Evolutionary conservation across 2,329 filamentous ascomycete species (phyloP).

Genomic region (Ambrosiella xylebori): DNA sequence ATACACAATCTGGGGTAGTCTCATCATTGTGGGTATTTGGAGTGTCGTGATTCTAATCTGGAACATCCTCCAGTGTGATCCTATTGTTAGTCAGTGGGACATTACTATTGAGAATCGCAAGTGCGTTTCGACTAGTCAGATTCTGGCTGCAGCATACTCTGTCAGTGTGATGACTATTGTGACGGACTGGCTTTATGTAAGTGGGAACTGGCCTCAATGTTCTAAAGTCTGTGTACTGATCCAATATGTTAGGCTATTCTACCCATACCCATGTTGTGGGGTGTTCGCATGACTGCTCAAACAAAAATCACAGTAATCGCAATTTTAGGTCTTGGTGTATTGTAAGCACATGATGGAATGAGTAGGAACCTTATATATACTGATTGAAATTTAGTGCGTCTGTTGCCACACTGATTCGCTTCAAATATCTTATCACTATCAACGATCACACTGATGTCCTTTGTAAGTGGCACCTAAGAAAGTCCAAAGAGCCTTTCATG

Average conservation of each 20-base stretch:
- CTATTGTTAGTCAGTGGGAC: constrained; percentile 35
- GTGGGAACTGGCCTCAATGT: constrained; percentile 11
- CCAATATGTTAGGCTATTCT: constrained; percentile 25
- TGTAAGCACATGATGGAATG: constrained; percentile 20
- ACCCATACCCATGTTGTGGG: constrained; percentile 37
- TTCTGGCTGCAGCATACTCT: constrained; percentile 33
- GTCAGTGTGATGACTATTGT: constrained; percentile 34
- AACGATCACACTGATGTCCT: constrained; percentile 29
- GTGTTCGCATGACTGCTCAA: constrained; percentile 34
- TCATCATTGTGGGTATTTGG: constrained; percentile 30
- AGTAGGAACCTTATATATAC: not conserved
- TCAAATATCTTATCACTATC: constrained; percentile 31
- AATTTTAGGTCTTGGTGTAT: constrained; percentile 33
- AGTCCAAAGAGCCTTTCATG: constrained; percentile 12
- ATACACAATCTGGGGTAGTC: constrained; percentile 29
- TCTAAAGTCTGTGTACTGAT: not conserved
- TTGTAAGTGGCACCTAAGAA: constrained; percentile 20
- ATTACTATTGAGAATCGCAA: constrained; percentile 26
- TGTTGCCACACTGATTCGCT: constrained; percentile 34
- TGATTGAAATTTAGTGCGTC: constrained; percentile 25
- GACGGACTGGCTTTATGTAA: constrained; percentile 36
- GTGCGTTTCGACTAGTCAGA: constrained; percentile 27
- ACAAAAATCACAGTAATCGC: constrained; percentile 34
- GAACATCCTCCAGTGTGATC: constrained; percentile 34
- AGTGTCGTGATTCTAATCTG: constrained; percentile 33